These are phyloP conservation scores for Phyllosticta paracitricarpa DNA, from an alignment of 2,329 filamentous ascomycete species.

Conservation along the genomic window DNA sequence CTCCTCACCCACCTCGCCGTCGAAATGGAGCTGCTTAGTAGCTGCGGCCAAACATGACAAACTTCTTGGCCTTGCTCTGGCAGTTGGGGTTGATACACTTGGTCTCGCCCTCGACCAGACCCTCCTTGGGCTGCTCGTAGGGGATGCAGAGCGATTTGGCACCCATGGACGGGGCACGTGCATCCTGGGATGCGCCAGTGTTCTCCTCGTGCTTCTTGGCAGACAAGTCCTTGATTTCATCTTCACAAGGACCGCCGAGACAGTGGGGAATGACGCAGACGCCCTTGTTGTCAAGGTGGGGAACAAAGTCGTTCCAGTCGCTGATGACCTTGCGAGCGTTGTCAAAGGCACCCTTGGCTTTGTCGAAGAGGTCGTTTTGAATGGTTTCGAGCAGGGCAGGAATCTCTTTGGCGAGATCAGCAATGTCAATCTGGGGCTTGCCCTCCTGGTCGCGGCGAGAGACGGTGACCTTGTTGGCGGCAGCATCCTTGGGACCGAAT, in stretches of 20 bases:
- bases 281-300: constrained; percentile 84
- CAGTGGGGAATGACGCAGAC: constrained; percentile 89
- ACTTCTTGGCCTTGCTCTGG: constrained; percentile 63
- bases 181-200: constrained; percentile 61
- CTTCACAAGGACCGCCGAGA: constrained; percentile 73
- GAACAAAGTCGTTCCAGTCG: constrained; percentile 84
- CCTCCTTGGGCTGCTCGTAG: constrained; percentile 76
- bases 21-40: constrained; percentile 19
- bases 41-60: constrained; percentile 76
- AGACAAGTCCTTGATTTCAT: constrained; percentile 88
- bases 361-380: constrained; percentile 68
- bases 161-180: constrained; percentile 63
- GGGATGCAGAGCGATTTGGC: constrained; percentile 70
- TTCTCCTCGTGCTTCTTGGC: constrained; percentile 58
- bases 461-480: constrained; percentile 71
- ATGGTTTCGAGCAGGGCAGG: constrained; percentile 81
- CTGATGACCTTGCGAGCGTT: constrained; percentile 72
- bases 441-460: constrained; percentile 77
- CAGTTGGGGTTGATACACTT: constrained; percentile 91
- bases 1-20: background rate
- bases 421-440: constrained; percentile 53
- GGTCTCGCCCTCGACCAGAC: constrained; percentile 67
- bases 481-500: constrained; percentile 89
- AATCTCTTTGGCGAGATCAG: constrained; percentile 62
- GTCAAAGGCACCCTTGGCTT: constrained; percentile 69